Evolutionary conservation across 2,329 filamentous ascomycete genomes (phyloP), one percentile per base, ranked within the genome.

Genomic region (Alternaria consortialis): DNA sequence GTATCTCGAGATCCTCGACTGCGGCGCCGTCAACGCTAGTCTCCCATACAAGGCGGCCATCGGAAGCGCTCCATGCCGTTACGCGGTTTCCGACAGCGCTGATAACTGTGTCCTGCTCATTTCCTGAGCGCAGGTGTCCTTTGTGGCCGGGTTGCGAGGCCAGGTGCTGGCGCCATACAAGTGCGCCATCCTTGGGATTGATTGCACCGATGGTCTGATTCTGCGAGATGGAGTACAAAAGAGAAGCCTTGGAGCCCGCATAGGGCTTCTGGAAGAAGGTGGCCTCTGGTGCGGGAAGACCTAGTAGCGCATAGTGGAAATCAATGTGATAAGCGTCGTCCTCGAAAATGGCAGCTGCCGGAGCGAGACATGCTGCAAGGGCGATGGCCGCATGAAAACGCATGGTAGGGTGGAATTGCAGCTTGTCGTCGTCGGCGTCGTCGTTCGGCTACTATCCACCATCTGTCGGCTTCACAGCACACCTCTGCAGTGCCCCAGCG

Each of bases 261-360:
- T 91, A 86, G 39, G 95, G 94, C 70, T 90, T 90, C 81, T 97
- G 93, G 87, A 98, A 98, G 86, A 98, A 96, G 70, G 94, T 97
- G 63, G 92, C 91, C 65, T 92, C 88, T 77, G 87, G 84, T 77
- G 91, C 90, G 56, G 95, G 93, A 37, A 92, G 82, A 74, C 95
- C 95, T 73, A 99, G 84, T 50, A 98, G 89, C 67, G 92, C 88
- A 82, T 97, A 89, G 81, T 98, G 94, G 82, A 93, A 98, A 81
- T 99, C 95, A 78, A 96, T 87, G 72, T 92, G 87, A 82, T 90
- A 94, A 69, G 96, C 93, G 80, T 99, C 94, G 76, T 99, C 95
- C 69, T 87, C 85, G 82, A 93, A 97, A 62, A 98, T 88, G 67
- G 93, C 92, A 74, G 80, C 77, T 53, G 87, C 82, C 75, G 84